phyloP scores from a whole-genome alignment of 2,329 filamentous ascomycete genomes.

The Penicillium occitanis region DNA sequence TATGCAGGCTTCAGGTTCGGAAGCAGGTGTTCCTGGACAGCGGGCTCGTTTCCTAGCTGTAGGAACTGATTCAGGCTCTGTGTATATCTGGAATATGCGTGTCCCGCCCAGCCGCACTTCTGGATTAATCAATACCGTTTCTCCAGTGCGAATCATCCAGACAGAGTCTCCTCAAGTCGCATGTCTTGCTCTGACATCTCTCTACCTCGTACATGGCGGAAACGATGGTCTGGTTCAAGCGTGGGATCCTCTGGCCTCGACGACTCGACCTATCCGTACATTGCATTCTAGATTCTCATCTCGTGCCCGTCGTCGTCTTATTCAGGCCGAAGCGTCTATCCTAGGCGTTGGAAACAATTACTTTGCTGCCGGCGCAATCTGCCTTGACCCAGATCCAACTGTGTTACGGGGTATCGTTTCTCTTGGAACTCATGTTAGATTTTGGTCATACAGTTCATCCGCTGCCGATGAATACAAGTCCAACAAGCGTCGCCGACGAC shows the following conservation, averaged over 20 bases:
- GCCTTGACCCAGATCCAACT: constrained; percentile 83
- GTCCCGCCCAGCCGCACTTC: constrained; percentile 58
- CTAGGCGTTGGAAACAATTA: constrained; percentile 71
- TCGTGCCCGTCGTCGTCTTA: constrained; percentile 72
- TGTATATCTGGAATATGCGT: constrained; percentile 84
- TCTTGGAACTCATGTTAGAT: constrained; percentile 81
- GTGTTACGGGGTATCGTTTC: constrained; percentile 82
- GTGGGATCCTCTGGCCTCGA: constrained; percentile 93
- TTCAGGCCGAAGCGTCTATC: constrained; percentile 66
- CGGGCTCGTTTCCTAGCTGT: constrained; percentile 76
- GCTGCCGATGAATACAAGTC: constrained; percentile 70
- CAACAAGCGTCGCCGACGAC: constrained; percentile 75
- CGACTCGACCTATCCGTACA: constrained; percentile 73
- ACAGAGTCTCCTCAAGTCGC: constrained; percentile 89
- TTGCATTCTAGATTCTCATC: constrained; percentile 82
- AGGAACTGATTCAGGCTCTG: constrained; percentile 74
- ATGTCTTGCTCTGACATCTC: constrained; percentile 74
- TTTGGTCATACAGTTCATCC: constrained; percentile 90
- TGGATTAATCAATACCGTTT: constrained; percentile 59
- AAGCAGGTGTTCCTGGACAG: constrained; percentile 74
- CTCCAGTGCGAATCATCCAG: constrained; percentile 76
- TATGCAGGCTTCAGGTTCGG: constrained; percentile 43
- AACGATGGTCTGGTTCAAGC: constrained; percentile 93
- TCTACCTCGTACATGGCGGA: constrained; percentile 89
- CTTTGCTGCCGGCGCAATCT: constrained; percentile 78